Percentiles rank a stretch among this genome's conserved stretches.
Evolutionary conservation across 2,329 filamentous ascomycete species (phyloP).

Genomic region (Calonectria crousiana): DNA sequence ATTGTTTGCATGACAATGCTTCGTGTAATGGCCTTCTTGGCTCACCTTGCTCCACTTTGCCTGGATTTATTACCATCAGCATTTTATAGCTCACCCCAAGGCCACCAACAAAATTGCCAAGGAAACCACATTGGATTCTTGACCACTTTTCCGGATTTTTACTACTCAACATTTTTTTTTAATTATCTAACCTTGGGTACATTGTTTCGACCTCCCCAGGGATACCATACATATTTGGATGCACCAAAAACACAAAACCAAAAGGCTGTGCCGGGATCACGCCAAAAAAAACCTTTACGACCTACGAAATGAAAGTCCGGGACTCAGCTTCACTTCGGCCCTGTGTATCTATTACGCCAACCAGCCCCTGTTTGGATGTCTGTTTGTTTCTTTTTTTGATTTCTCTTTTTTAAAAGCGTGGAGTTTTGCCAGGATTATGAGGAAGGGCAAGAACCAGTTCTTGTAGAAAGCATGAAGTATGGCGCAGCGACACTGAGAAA

Average conservation of each 20-base stretch:
- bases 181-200: slow-evolving; percentile 23
- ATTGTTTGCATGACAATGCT: neutral
- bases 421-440: slow-evolving; percentile 46
- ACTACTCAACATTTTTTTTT: slow-evolving; percentile 31
- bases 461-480: slow-evolving; percentile 45
- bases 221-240: slow-evolving; percentile 21
- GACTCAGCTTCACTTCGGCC: slow-evolving; percentile 37
- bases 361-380: slow-evolving; percentile 20
- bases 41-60: neutral
- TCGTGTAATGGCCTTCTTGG: slow-evolving; percentile 11
- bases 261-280: slow-evolving; percentile 41
- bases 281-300: slow-evolving; percentile 39
- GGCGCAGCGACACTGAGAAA: slow-evolving; percentile 41
- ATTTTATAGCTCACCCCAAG: slow-evolving; percentile 21
- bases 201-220: slow-evolving; percentile 14
- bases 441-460: slow-evolving; percentile 39
- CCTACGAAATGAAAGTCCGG: slow-evolving; percentile 42
- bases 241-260: slow-evolving; percentile 14
- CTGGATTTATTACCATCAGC: slow-evolving; percentile 36
- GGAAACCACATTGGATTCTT: slow-evolving; percentile 12
- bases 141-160: slow-evolving; percentile 23
- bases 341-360: slow-evolving; percentile 36
- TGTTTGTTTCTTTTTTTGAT: slow-evolving; percentile 28
- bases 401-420: slow-evolving; percentile 42
- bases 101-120: slow-evolving; percentile 23